Evolutionary conservation across 1,139 yeast genomes (phyloP).

Genomic region (Eremothecium gossypii): DNA sequence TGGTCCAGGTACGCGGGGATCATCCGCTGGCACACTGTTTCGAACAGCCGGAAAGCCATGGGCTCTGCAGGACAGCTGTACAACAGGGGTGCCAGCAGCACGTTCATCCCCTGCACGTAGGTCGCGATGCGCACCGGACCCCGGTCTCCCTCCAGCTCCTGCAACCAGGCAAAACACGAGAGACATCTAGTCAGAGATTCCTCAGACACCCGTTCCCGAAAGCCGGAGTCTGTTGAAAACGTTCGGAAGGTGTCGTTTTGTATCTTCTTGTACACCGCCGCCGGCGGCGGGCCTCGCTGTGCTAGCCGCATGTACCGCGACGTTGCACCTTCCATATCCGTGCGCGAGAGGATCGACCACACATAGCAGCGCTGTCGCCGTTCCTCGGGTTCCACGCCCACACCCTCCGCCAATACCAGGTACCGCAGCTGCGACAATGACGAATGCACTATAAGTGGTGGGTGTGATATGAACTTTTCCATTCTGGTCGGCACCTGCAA

Average conservation of each 20-base stretch:
- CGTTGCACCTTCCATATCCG: constrained; percentile 47
- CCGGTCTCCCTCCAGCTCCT: constrained; percentile 16
- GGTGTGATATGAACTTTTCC: constrained; percentile 24
- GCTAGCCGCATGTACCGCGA: constrained; percentile 48
- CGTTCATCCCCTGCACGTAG: constrained; percentile 91
- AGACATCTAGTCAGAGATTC: constrained; percentile 58
- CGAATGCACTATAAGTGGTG: constrained; percentile 44
- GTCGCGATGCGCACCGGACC: constrained; percentile 27
- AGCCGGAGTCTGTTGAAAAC: constrained; percentile 61
- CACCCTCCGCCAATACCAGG: constrained; percentile 69
- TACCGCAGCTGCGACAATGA: constrained; percentile 75
- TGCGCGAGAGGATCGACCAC: constrained; percentile 71
- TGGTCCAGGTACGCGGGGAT: constrained; percentile 77
- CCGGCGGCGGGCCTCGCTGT: constrained; percentile 44
- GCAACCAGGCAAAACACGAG: constrained; percentile 59
- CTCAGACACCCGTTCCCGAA: constrained; percentile 61
- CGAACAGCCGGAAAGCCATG: constrained; percentile 66
- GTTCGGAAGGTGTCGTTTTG: constrained; percentile 84
- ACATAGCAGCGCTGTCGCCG: constrained; percentile 63
- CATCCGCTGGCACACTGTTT: constrained; percentile 31
- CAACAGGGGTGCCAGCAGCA: constrained; percentile 74
- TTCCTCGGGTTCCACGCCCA: constrained; percentile 39
- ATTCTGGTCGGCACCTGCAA: constrained; percentile 6
- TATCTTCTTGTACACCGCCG: constrained; percentile 51
- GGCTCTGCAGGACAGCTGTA: constrained; percentile 76